phyloP scores from a whole-genome alignment of 2,329 filamentous ascomycete species.

The Aurifilum marmelostoma region DNA sequence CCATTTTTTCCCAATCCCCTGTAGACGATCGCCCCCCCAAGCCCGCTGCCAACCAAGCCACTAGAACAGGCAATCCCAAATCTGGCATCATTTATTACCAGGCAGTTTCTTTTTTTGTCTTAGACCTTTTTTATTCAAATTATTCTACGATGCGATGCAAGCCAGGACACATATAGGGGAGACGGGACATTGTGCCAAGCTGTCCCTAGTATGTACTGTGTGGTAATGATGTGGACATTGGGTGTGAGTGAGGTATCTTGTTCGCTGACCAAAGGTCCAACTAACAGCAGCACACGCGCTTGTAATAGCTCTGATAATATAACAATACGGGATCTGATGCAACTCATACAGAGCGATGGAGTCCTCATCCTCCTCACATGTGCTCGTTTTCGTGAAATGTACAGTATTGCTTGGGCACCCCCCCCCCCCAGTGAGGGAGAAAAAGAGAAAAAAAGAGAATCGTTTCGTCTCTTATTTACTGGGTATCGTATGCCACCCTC shows the following conservation, averaged over 20 bases:
- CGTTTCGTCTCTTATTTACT: slow-evolving; percentile 1
- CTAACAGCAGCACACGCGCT: background rate
- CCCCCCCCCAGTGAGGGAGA: background rate
- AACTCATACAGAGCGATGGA: background rate
- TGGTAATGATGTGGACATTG: background rate
- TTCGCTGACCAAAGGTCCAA: background rate
- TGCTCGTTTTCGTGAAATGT: background rate
- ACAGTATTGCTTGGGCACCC: too few species aligned
- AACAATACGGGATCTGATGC: background rate
- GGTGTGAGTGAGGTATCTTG: background rate
- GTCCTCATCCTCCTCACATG: background rate
- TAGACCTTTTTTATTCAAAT: background rate
- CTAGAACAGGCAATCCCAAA: background rate
- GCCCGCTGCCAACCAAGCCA: background rate
- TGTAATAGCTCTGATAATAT: background rate
- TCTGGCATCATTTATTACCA: background rate
- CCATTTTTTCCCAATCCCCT: slow-evolving; percentile 5
- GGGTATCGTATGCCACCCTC: slow-evolving; percentile 16
- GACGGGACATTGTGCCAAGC: background rate
- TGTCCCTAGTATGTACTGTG: background rate
- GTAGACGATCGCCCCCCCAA: background rate
- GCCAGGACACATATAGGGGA: background rate
- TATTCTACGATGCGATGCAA: background rate
- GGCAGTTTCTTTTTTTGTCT: background rate
- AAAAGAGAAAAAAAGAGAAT: too few species aligned